phyloP scores from a whole-genome alignment of 345 rosid genomes.

The Brassica nigra region DNA sequence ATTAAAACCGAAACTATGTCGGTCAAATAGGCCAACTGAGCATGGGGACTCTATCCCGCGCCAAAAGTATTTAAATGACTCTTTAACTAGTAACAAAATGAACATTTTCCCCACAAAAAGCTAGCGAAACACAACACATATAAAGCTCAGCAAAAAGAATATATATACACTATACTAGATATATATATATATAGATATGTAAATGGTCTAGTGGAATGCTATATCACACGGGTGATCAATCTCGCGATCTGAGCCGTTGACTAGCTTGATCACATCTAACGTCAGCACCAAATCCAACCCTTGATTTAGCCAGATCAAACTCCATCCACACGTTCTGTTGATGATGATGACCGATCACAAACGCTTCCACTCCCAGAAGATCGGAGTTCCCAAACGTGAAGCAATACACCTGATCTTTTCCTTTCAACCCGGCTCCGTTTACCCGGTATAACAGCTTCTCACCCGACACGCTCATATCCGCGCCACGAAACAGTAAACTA shows the following conservation, averaged over 20 bases:
- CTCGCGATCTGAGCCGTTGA: conserved; percentile 49
- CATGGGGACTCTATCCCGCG: not conserved
- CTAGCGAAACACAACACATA: not conserved
- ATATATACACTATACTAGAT: not conserved
- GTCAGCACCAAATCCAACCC: conserved; percentile 72
- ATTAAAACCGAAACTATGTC: not conserved
- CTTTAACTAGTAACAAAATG: not conserved
- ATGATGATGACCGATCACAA: conserved; percentile 80
- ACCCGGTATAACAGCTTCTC: conserved; percentile 59
- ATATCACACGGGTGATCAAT: not conserved
- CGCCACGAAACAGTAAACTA: conserved; percentile 60
- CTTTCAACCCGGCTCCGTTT: conserved; percentile 56
- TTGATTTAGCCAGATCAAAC: conserved; percentile 68
- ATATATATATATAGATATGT: not conserved
- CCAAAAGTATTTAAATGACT: not conserved
- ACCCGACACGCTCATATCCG: conserved; percentile 70
- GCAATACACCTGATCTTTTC: conserved; percentile 64
- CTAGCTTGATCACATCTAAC: conserved; percentile 65
- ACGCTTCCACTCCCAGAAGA: conserved; percentile 65
- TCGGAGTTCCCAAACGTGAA: conserved; percentile 84
- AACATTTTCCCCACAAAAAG: not conserved
- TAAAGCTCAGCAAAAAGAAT: not conserved
- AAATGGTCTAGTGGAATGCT: conserved; percentile 7
- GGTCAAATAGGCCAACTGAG: not conserved
- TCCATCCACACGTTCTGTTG: conserved; percentile 88